phyloP scores from a whole-genome alignment of 768 basidiomycete genomes.

The Phlebiopsis flavidoalba region DNA sequence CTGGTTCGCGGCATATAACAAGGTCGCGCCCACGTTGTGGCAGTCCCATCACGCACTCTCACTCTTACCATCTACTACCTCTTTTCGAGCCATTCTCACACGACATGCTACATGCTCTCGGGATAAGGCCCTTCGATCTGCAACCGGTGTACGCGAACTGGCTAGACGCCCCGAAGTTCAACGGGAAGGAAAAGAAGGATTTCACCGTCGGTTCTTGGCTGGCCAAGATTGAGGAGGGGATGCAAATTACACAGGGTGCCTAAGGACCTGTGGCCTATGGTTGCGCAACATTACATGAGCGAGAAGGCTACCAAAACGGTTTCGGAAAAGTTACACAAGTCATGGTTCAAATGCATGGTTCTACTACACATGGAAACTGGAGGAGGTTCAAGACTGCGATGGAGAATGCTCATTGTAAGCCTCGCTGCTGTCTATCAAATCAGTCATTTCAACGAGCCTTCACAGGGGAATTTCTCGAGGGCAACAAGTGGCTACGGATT shows the following conservation, averaged over 20 bases:
- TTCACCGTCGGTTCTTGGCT: constrained; percentile 67
- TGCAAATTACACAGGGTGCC: constrained; percentile 66
- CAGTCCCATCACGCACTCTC: background rate
- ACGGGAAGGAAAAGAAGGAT: constrained; percentile 66
- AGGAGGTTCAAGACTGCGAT: constrained; percentile 75
- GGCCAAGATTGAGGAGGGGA: constrained; percentile 59
- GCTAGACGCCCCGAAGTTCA: constrained; percentile 60
- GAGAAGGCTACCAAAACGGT: constrained; percentile 57
- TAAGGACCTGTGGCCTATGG: constrained; percentile 76
- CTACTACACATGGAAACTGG: constrained; percentile 80
- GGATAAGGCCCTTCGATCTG: constrained; percentile 70
- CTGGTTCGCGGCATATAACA: background rate
- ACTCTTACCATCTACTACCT: background rate
- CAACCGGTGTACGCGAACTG: constrained; percentile 59
- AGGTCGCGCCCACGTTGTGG: background rate
- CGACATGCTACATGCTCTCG: constrained; percentile 36
- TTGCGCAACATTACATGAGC: constrained; percentile 71
- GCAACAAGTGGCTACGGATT: background rate
- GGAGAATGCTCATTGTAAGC: constrained; percentile 73
- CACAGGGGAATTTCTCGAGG: background rate
- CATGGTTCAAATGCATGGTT: constrained; percentile 65
- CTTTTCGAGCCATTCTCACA: background rate
- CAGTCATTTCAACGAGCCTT: too few relatives aligned
- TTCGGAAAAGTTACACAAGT: constrained; percentile 67
- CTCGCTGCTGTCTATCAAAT: background rate